Evolutionary conservation across 768 basidiomycete species (phyloP), one percentile per base, ranked within the genome.

Genomic region (Gyrodon lividus): DNA sequence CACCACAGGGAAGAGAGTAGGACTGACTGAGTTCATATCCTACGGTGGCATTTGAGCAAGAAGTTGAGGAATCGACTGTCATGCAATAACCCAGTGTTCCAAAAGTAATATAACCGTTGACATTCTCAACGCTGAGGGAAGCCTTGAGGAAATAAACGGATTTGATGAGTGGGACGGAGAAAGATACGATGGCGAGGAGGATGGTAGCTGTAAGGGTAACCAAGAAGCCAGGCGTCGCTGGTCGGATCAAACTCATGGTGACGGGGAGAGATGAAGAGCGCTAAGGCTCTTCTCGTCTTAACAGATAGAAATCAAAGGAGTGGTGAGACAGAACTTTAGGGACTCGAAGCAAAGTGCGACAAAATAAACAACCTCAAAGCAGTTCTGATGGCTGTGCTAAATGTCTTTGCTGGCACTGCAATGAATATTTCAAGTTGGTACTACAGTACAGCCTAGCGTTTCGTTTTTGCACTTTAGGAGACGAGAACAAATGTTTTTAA

Each of bases 51-150:
- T 74, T 84, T 10, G 89, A 88, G 71, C 96, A 98, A 5, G 75
- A 87, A 6, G 78, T 82, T 8, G 74, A 74, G 23, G 76, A 73
- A 1, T 67, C 60, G 16, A 86, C 57, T 45, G 85, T 73, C 9
- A 86, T 45, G 66, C 96, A 99, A 63, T 92, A 98, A 0, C 96
- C 96, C 46, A 97, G 72, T 0, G 90, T 90, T 8, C 96, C 96
- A 62, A 99, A 87, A 0, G 82, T 90, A 28, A 96, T 80, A 2
- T 77, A 70, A 20, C 88, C 92, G 43, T 70, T 75, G 41, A 73
- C 44, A 20, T 76, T 75, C 30, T 73, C 62, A 17, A 70, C 69
- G 2, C 74, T 56, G 39, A 92, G 74, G 22, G 72, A 77, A 1
- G 91, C 92, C 65, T 87, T 83, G 63, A 98, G 84, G 72, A 98